phyloP scores from a whole-genome alignment of 306 rosid species.

The Cicer judaicum region DNA sequence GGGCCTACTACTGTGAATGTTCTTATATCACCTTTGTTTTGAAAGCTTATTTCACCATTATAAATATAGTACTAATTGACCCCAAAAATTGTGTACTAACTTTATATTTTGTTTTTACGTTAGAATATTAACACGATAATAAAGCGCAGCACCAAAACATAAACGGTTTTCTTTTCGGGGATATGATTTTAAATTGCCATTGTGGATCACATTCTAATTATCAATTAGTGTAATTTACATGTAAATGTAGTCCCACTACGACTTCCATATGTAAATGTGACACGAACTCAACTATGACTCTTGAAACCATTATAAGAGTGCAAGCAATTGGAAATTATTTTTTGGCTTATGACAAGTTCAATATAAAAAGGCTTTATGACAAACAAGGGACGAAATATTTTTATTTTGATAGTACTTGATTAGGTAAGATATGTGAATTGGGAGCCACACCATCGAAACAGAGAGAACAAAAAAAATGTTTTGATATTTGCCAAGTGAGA shows the following conservation, averaged over 20 bases:
- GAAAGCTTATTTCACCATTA: background rate
- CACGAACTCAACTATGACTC: constrained; percentile 7
- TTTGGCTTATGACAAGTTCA: background rate
- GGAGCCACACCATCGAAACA: background rate
- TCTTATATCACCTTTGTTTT: background rate
- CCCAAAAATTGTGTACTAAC: background rate
- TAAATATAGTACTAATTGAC: constrained; percentile 4
- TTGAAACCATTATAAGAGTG: constrained; percentile 7
- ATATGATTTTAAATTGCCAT: constrained; percentile 22
- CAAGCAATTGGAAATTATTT: background rate
- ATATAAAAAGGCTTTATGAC: no score
- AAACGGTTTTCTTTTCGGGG: background rate
- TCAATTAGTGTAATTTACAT: constrained; percentile 4
- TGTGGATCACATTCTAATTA: background rate
- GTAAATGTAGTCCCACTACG: background rate
- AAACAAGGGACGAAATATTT: background rate
- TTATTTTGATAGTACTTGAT: background rate
- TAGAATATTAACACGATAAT: background rate
- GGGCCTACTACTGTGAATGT: background rate
- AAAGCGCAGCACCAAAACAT: constrained; percentile 1
- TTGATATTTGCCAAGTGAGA: background rate
- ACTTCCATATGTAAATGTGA: background rate
- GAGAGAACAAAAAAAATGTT: background rate
- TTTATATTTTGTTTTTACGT: constrained; percentile 11
- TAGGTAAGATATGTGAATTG: constrained; percentile 7